These are phyloP conservation scores for Dioszegia aurantiaca DNA, from an alignment of 768 basidiomycete species.

Conservation along the genomic window DNA sequence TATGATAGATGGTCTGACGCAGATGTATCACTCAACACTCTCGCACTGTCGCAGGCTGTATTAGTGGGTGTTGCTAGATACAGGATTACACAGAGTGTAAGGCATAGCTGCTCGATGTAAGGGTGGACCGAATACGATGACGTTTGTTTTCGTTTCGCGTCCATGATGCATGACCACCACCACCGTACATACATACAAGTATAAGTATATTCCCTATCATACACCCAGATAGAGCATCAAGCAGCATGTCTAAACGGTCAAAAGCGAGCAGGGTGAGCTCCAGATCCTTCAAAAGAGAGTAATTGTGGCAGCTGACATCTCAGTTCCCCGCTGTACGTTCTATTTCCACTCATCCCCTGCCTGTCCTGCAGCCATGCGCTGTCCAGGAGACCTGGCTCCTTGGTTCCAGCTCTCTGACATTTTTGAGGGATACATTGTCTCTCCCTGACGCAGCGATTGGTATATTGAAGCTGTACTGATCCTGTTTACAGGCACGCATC, in stretches of 20 bases:
- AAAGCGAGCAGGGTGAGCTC: conserved; percentile 16
- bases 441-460: no score
- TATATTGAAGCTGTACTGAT: conserved; percentile 6
- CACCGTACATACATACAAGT: not conserved
- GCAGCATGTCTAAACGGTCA: conserved; percentile 7
- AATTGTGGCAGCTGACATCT: not conserved
- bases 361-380: no score
- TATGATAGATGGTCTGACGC: no score
- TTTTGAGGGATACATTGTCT: no score
- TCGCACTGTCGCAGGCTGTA: no score
- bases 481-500: conserved; percentile 74
- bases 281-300: not conserved
- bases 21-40: not conserved
- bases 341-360: not conserved
- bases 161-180: no score
- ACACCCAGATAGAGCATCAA: not conserved
- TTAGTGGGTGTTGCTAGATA: no score
- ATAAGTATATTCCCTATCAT: not conserved
- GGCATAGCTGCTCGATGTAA: not conserved
- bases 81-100: not conserved
- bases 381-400: no score
- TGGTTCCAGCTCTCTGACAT: no score
- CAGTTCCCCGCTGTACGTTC: conserved; percentile 23
- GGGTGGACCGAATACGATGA: conserved; percentile 2
- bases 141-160: conserved; percentile 10